Conservation (phyloP, 1,139 yeast species). For the Debaryomycetaceae sp. region DNA sequence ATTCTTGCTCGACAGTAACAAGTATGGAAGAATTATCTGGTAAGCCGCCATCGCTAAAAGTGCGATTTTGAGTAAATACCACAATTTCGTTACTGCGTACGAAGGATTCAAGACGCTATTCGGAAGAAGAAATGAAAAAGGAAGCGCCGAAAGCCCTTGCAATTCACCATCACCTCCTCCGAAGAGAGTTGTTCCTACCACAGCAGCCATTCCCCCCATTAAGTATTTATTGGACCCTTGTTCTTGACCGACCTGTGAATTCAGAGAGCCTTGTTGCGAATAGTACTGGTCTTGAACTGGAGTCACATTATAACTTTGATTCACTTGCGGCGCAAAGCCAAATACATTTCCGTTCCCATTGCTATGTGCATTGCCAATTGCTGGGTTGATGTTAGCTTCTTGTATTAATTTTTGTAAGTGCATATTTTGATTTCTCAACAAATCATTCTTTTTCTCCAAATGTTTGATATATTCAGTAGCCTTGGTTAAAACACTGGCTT, state of each 20-base stretch:
- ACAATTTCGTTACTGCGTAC: conserved; percentile 22
- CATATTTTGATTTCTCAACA: conserved; percentile 52
- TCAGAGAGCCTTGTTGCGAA: conserved; percentile 1
- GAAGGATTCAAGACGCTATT: conserved; percentile 21
- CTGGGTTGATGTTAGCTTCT: conserved; percentile 22
- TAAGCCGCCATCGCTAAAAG: conserved; percentile 26
- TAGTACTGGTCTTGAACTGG: conserved; percentile 14
- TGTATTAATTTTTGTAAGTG: conserved; percentile 41
- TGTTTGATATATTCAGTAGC: conserved; percentile 90
- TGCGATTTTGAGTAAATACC: conserved; percentile 22
- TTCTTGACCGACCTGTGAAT: not conserved
- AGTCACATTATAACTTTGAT: conserved; percentile 17
- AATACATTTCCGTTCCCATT: conserved; percentile 8
- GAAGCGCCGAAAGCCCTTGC: conserved; percentile 38
- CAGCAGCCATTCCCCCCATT: conserved; percentile 56
- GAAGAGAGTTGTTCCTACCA: conserved; percentile 47
- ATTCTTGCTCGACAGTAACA: conserved; percentile 3
- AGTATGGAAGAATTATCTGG: conserved; percentile 23
- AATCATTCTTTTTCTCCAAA: conserved; percentile 65
- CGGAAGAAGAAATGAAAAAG: conserved; percentile 27
- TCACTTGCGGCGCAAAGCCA: conserved; percentile 7
- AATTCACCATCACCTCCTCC: conserved; percentile 36
- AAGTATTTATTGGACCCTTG: conserved; percentile 31
- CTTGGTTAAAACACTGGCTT: conserved; percentile 82
- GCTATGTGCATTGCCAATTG: conserved; percentile 7